These are phyloP conservation scores for Sugiyamaella valdiviana DNA, from an alignment of 805 yeast genomes.

Conservation along the genomic window DNA sequence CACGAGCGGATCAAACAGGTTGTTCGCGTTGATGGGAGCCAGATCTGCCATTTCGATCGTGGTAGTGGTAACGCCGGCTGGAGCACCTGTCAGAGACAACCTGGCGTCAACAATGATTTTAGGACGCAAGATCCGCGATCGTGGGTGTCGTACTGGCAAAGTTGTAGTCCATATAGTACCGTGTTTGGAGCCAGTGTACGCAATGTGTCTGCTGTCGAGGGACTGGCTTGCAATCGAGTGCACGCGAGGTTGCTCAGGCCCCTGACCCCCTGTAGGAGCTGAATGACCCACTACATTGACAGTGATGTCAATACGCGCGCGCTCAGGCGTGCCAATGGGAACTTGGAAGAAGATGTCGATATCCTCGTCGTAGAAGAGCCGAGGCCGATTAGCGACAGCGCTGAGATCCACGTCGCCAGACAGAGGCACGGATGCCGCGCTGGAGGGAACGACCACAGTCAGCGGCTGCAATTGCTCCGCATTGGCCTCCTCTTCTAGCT, in stretches of 20 bases:
- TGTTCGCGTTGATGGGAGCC: conserved; percentile 45
- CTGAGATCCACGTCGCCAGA: background rate
- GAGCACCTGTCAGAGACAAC: no score
- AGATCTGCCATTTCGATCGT: conserved; percentile 43
- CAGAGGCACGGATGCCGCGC: background rate
- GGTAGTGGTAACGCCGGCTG: background rate
- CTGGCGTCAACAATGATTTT: conserved; percentile 13
- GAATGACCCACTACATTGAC: background rate
- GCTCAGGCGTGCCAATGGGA: background rate
- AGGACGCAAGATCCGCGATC: conserved; percentile 16
- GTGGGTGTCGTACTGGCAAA: conserved; percentile 17
- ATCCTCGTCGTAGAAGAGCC: conserved; percentile 19
- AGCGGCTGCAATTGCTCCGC: background rate
- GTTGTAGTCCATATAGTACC: background rate
- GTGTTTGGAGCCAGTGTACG: background rate
- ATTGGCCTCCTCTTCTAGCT: background rate
- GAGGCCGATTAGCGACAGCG: conserved; percentile 1
- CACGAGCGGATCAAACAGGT: conserved; percentile 32
- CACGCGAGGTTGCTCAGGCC: background rate
- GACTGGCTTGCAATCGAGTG: background rate
- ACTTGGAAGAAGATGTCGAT: background rate
- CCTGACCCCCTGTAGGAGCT: background rate
- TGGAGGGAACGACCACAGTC: background rate
- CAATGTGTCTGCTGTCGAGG: background rate
- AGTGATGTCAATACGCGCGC: background rate